Percentiles rank a stretch among this genome's conserved stretches.
phyloP scores from a whole-genome alignment of 176 grass and related monocot species.

The Zoysia japonica region DNA sequence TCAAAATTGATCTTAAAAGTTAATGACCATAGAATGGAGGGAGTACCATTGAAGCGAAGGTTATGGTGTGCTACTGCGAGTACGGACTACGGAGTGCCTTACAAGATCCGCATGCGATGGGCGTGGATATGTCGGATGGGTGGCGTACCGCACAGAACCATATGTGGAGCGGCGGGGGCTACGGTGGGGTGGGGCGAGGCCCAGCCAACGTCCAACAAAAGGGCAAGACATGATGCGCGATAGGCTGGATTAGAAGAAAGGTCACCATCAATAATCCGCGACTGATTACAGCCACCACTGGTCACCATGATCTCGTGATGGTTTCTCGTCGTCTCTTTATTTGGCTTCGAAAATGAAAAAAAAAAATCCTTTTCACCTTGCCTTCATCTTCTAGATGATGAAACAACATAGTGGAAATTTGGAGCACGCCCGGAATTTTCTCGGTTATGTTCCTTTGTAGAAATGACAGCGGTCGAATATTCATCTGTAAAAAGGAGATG shows the following conservation, averaged over 20 bases:
- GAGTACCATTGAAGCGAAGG: too few species aligned
- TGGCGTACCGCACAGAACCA: too few species aligned
- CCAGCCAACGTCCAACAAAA: background rate
- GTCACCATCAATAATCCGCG: conserved; percentile 33
- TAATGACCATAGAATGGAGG: too few species aligned
- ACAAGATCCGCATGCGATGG: conserved; percentile 14
- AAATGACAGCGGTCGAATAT: background rate
- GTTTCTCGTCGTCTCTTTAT: background rate
- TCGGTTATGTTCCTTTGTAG: too few species aligned
- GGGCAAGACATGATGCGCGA: conserved; percentile 8
- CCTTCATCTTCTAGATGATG: background rate
- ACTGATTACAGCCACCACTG: conserved; percentile 21
- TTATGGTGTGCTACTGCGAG: too few species aligned
- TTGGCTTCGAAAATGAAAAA: background rate
- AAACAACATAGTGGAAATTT: too few species aligned
- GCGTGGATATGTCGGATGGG: background rate
- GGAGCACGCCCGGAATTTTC: too few species aligned
- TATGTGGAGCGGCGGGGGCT: too few species aligned
- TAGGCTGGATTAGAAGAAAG: conserved; percentile 38
- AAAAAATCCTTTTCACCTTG: background rate
- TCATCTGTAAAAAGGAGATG: background rate
- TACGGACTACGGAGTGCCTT: background rate
- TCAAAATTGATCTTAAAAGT: too few species aligned
- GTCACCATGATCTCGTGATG: too few species aligned
- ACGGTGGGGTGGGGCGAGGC: background rate